Percentiles rank a stretch among this genome's conserved stretches.
Conservation (phyloP, 2,329 filamentous ascomycete genomes). For the Xylaria sp. region DNA sequence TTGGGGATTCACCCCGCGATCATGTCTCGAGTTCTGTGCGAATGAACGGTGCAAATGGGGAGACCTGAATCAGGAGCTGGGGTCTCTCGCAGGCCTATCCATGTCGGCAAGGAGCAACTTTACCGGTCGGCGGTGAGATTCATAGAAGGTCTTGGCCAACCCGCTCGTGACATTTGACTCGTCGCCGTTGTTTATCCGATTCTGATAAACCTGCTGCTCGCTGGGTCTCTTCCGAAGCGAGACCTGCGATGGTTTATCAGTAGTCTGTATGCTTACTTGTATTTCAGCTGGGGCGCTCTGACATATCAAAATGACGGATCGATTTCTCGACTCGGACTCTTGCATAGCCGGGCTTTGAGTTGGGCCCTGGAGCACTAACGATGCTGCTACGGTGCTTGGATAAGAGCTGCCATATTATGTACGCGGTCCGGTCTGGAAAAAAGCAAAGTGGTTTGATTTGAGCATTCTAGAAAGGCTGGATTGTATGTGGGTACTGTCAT, state of each 20-base stretch:
- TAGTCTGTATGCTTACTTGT: slow-evolving; percentile 14
- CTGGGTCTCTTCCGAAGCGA: slow-evolving; percentile 12
- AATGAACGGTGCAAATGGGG: slow-evolving; percentile 19
- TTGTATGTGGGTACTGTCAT: slow-evolving; percentile 18
- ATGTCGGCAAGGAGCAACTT: slow-evolving; percentile 24
- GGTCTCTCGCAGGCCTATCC: slow-evolving; percentile 30
- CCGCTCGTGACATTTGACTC: slow-evolving; percentile 22
- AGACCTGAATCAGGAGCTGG: slow-evolving; percentile 21
- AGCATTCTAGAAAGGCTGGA: slow-evolving; percentile 25
- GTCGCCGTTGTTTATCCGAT: slow-evolving; percentile 21
- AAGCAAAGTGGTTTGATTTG: slow-evolving; percentile 28
- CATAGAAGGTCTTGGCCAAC: slow-evolving; percentile 27
- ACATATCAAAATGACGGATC: slow-evolving; percentile 29
- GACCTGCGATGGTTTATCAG: slow-evolving; percentile 28
- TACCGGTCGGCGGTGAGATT: slow-evolving; percentile 6
- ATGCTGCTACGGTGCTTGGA: background rate
- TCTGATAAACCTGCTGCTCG: slow-evolving; percentile 17
- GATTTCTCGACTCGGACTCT: slow-evolving; percentile 19
- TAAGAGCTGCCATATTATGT: background rate
- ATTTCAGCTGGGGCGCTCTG: slow-evolving; percentile 32
- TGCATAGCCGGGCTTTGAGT: slow-evolving; percentile 19
- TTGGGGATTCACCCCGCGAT: slow-evolving; percentile 25
- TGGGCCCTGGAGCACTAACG: slow-evolving; percentile 7
- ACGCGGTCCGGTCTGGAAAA: slow-evolving; percentile 35
- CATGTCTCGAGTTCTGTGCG: background rate